Conservation (phyloP, 257 asterid species). For the Pogostemon cablin region DNA sequence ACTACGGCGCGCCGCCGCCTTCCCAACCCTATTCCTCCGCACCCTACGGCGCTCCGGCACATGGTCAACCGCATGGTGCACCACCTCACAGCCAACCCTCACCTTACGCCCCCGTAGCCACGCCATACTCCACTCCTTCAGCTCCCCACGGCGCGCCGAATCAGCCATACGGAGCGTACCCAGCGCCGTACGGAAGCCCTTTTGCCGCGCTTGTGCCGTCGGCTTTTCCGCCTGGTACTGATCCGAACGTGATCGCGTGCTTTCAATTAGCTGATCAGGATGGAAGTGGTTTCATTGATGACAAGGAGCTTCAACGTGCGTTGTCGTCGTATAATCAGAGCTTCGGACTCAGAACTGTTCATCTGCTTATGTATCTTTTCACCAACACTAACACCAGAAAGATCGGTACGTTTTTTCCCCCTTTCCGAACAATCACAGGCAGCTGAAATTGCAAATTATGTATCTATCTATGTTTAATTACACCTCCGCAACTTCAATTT, state of each 20-base stretch:
- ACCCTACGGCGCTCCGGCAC: constrained; percentile 45
- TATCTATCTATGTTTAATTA: not conserved
- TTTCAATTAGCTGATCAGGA: constrained; percentile 90
- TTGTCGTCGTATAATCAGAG: constrained; percentile 73
- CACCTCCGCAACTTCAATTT: not conserved
- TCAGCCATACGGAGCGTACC: constrained; percentile 47
- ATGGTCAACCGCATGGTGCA: constrained; percentile 33
- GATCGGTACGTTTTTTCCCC: constrained; percentile 56
- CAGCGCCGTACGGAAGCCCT: constrained; percentile 61
- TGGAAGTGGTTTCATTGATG: constrained; percentile 93
- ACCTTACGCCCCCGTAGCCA: constrained; percentile 41
- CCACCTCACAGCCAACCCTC: constrained; percentile 38
- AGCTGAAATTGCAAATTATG: not conserved
- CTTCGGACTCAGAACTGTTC: constrained; percentile 88
- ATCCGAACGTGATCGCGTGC: constrained; percentile 71
- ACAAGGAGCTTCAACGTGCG: constrained; percentile 85
- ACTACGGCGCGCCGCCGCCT: constrained; percentile 43
- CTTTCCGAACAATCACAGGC: not conserved
- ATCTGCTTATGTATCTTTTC: constrained; percentile 84
- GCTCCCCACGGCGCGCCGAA: constrained; percentile 55
- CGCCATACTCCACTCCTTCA: constrained; percentile 46
- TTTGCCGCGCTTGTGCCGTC: constrained; percentile 73
- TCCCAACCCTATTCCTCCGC: constrained; percentile 38
- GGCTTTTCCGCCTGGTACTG: constrained; percentile 89
- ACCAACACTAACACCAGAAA: constrained; percentile 75